These are phyloP conservation scores for Beauveria rudraprayagi DNA, from an alignment of 2,329 filamentous ascomycete genomes.

Conservation along the genomic window DNA sequence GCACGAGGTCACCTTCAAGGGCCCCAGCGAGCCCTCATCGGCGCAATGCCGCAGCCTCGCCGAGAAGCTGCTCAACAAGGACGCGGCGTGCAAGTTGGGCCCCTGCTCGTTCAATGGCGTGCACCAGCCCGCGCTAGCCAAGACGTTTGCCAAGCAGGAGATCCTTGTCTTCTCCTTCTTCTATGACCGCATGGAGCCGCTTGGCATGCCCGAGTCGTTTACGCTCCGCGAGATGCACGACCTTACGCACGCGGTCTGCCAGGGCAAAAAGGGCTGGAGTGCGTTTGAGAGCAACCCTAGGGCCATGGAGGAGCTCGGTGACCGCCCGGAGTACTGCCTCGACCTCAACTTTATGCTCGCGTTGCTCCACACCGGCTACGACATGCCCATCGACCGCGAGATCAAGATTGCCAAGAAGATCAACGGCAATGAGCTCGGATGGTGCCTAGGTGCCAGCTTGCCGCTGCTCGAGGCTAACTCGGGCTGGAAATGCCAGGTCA, in stretches of 20 bases:
- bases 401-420: conserved; percentile 99
- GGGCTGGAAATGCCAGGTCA: conserved; percentile 85
- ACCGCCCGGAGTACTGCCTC: conserved; percentile 82
- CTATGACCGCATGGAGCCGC: conserved; percentile 84
- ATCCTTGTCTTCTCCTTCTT: conserved; percentile 98
- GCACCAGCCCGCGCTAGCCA: conserved; percentile 83
- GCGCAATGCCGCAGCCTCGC: conserved; percentile 85
- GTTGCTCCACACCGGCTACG: conserved; percentile 88
- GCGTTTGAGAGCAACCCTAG: conserved; percentile 68
- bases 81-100: conserved; percentile 67
- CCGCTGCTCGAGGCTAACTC: conserved; percentile 74
- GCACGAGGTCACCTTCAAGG: conserved; percentile 76
- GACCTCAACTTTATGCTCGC: conserved; percentile 96
- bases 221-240: conserved; percentile 85
- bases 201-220: conserved; percentile 98
- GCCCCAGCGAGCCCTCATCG: conserved; percentile 64
- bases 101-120: conserved; percentile 99
- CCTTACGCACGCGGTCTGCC: conserved; percentile 76
- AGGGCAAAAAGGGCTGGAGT: conserved; percentile 69
- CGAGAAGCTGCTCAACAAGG: conserved; percentile 86
- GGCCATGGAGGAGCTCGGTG: conserved; percentile 71
- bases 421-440: conserved; percentile 90
- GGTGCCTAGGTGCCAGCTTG: conserved; percentile 93
- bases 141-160: conserved; percentile 87
- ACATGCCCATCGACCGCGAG: conserved; percentile 94